Evolutionary conservation across 306 rosid species (phyloP).

Genomic region (Datisca glomerata): DNA sequence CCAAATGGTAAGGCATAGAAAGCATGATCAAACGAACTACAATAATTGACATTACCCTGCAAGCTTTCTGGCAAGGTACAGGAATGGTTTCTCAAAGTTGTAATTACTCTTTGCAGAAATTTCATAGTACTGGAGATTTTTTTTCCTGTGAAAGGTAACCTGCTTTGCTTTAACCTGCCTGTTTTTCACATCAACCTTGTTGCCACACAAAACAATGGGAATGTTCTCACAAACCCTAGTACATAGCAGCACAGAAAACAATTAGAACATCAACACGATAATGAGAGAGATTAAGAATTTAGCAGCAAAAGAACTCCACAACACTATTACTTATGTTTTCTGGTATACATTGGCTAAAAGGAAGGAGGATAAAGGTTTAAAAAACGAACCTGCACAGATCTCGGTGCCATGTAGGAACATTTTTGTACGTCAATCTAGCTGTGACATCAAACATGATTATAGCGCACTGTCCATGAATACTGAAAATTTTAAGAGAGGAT

Average conservation of each 20-base stretch:
- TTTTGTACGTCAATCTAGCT: constrained; percentile 61
- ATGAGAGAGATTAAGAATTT: too few relatives aligned
- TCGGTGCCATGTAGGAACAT: constrained; percentile 77
- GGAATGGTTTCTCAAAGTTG: constrained; percentile 46
- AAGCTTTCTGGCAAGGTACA: constrained; percentile 9
- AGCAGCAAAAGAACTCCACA: too few relatives aligned
- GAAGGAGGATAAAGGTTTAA: not conserved
- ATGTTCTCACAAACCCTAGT: constrained; percentile 84
- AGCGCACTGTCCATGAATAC: constrained; percentile 77
- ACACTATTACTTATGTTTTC: too few relatives aligned
- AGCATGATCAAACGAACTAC: too few relatives aligned
- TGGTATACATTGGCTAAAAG: too few relatives aligned
- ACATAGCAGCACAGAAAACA: too few relatives aligned
- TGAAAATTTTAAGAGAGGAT: constrained; percentile 10
- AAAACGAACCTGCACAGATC: constrained; percentile 53
- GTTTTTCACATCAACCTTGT: constrained; percentile 86
- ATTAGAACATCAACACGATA: not conserved
- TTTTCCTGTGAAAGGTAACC: constrained; percentile 78
- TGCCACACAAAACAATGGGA: constrained; percentile 73
- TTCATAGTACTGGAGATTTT: constrained; percentile 71
- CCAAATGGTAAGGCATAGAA: too few relatives aligned
- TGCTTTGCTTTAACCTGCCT: constrained; percentile 85
- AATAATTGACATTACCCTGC: too few relatives aligned
- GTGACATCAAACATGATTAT: constrained; percentile 78
- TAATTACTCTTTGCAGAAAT: constrained; percentile 84